Conservation (phyloP, 2,329 filamentous ascomycete genomes). For the Fusarium hainanense region DNA sequence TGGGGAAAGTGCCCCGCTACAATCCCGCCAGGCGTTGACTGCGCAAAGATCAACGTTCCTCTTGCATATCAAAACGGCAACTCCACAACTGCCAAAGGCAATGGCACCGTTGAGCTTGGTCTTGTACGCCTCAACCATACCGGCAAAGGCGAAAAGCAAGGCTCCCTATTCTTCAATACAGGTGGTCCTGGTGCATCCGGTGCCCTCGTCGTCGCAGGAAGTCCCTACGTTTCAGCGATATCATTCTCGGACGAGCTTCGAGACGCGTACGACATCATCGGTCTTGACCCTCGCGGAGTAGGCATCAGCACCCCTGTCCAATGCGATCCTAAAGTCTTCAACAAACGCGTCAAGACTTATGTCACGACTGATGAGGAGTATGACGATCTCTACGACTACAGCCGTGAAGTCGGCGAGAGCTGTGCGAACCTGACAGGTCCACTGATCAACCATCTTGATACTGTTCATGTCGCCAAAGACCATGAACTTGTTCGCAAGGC, state of each 20-base stretch:
- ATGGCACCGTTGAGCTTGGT: slow-evolving; percentile 14
- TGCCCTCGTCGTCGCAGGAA: slow-evolving; percentile 16
- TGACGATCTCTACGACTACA: slow-evolving; percentile 23
- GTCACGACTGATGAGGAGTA: slow-evolving; percentile 19
- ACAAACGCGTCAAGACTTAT: slow-evolving; percentile 30
- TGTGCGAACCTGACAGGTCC: slow-evolving; percentile 40
- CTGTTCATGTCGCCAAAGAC: slow-evolving; percentile 41
- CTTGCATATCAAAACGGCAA: slow-evolving; percentile 32
- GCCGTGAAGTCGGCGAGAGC: slow-evolving; percentile 34
- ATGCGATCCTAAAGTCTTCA: slow-evolving; percentile 51
- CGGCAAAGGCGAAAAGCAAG: slow-evolving; percentile 24
- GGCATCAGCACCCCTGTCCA: slow-evolving; percentile 54
- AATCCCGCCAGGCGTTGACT: slow-evolving; percentile 32
- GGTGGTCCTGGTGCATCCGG: slow-evolving; percentile 39
- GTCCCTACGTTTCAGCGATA: slow-evolving; percentile 12
- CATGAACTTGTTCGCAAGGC: slow-evolving; percentile 40
- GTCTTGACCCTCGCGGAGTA: slow-evolving; percentile 57
- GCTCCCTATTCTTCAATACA: slow-evolving; percentile 38
- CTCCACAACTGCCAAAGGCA: slow-evolving; percentile 20
- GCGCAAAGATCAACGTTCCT: slow-evolving; percentile 31
- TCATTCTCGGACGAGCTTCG: slow-evolving; percentile 29
- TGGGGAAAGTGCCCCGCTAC: slow-evolving; percentile 17
- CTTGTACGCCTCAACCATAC: slow-evolving; percentile 31
- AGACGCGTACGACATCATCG: slow-evolving; percentile 55
- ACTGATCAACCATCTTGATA: slow-evolving; percentile 41